Percentiles rank a stretch among this genome's conserved stretches.
phyloP scores from a whole-genome alignment of 352 stramenopile genomes.

The Phytophthora sp. region DNA sequence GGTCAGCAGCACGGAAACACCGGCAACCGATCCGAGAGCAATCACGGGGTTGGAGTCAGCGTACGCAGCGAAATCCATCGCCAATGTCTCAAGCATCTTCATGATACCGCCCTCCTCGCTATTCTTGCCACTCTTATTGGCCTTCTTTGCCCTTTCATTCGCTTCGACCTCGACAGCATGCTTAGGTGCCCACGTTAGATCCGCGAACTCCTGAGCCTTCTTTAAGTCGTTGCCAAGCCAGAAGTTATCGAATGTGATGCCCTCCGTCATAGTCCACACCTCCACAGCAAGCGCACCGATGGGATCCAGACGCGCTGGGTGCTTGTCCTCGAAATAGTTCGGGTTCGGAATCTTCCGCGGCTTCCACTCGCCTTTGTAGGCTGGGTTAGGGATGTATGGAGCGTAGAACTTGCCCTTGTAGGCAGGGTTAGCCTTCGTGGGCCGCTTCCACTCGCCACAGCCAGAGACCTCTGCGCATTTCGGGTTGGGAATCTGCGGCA shows the following conservation, averaged over 20 bases:
- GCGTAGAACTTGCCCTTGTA: slow-evolving; percentile 95
- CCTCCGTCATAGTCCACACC: slow-evolving; percentile 91
- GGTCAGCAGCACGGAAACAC: slow-evolving; percentile 48
- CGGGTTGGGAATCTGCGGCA: slow-evolving; percentile 90
- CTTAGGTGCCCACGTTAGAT: slow-evolving; percentile 80
- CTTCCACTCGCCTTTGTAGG: slow-evolving; percentile 92
- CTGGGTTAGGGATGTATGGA: slow-evolving; percentile 92
- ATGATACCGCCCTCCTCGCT: slow-evolving; percentile 58
- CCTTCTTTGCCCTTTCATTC: slow-evolving; percentile 54
- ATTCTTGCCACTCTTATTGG: slow-evolving; percentile 43
- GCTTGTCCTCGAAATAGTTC: slow-evolving; percentile 85
- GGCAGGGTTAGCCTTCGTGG: slow-evolving; percentile 88
- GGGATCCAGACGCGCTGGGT: slow-evolving; percentile 82
- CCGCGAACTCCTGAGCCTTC: slow-evolving; percentile 81
- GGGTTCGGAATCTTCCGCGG: slow-evolving; percentile 92
- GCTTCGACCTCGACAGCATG: slow-evolving; percentile 66
- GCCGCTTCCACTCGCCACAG: slow-evolving; percentile 92
- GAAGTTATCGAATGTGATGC: slow-evolving; percentile 94
- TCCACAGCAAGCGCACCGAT: slow-evolving; percentile 92
- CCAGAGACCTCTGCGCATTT: slow-evolving; percentile 83
- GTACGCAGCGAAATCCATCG: slow-evolving; percentile 54
- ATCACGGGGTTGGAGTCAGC: slow-evolving; percentile 63
- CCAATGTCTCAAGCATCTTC: slow-evolving; percentile 45
- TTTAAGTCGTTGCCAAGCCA: slow-evolving; percentile 87
- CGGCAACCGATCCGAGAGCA: slow-evolving; percentile 50